Percentiles rank a stretch among this genome's conserved stretches.
Evolutionary conservation across 768 basidiomycete species (phyloP).

Genomic region (Mycena polygramma): DNA sequence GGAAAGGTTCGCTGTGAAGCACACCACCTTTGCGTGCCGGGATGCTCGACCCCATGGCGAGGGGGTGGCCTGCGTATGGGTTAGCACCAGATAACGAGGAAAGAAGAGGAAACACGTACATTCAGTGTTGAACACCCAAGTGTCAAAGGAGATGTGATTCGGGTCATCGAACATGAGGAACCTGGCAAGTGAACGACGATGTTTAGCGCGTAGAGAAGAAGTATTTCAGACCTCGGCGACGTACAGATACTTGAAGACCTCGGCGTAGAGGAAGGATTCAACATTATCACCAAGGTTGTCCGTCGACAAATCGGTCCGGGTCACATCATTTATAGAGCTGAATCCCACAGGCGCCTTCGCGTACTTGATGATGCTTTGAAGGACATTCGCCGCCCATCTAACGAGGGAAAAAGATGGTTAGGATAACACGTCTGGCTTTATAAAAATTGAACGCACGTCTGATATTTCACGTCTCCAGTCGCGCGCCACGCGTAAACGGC

Average conservation of each 20-base stretch:
- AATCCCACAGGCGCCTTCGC: slow-evolving; percentile 25
- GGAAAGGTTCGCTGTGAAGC: slow-evolving; percentile 10
- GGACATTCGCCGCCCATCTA: slow-evolving; percentile 26
- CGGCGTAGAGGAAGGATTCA: slow-evolving; percentile 29
- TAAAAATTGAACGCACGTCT: slow-evolving; percentile 1
- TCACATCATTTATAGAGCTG: slow-evolving; percentile 23
- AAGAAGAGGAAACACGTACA: slow-evolving; percentile 4
- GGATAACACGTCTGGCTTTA: too few species aligned
- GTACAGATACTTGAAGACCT: slow-evolving; percentile 31
- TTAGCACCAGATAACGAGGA: background rate
- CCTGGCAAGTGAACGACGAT: slow-evolving; percentile 9
- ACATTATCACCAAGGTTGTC: slow-evolving; percentile 31
- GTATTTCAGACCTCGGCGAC: background rate
- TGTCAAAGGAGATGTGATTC: slow-evolving; percentile 29
- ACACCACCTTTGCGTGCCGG: slow-evolving; percentile 10
- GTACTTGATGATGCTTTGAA: slow-evolving; percentile 28
- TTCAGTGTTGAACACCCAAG: slow-evolving; percentile 31
- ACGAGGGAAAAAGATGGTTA: too few species aligned
- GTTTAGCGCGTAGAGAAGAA: too few species aligned
- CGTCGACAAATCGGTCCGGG: slow-evolving; percentile 26
- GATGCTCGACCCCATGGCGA: slow-evolving; percentile 28
- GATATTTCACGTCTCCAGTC: slow-evolving; percentile 29
- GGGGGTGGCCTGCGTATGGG: slow-evolving; percentile 14
- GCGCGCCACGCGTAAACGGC: slow-evolving; percentile 31
- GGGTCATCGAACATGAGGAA: slow-evolving; percentile 32